Conservation (phyloP, 768 basidiomycete species). For the Kwoniella mangroviensis region DNA sequence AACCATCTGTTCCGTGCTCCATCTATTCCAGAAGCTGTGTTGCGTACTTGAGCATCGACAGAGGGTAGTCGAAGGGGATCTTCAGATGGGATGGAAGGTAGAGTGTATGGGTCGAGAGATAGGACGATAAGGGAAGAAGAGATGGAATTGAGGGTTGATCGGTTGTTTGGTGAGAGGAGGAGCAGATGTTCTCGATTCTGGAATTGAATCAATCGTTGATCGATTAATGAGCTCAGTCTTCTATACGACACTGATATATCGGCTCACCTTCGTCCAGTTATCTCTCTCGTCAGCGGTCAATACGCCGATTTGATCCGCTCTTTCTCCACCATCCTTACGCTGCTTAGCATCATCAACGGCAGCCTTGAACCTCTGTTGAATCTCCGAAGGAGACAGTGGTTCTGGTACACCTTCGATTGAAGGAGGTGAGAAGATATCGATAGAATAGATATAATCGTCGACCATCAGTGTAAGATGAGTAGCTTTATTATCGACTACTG, state of each 20-base stretch:
- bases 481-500: conserved; percentile 62
- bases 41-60: conserved; percentile 75
- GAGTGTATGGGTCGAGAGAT: conserved; percentile 76
- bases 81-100: conserved; percentile 52
- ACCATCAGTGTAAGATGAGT: conserved; percentile 71
- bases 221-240: no score
- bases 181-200: conserved; percentile 77
- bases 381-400: conserved; percentile 58
- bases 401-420: conserved; percentile 55
- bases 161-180: conserved; percentile 70
- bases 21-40: conserved; percentile 68
- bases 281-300: conserved; percentile 82
- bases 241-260: no score
- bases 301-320: conserved; percentile 68
- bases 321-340: conserved; percentile 63
- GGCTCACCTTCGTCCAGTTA: conserved; percentile 73
- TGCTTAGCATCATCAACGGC: conserved; percentile 69
- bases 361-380: conserved; percentile 62
- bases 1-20: conserved; percentile 81
- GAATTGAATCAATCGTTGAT: not conserved
- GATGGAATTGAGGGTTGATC: conserved; percentile 66
- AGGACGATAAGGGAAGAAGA: conserved; percentile 77
- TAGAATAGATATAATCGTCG: conserved; percentile 77
- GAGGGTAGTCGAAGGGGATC: conserved; percentile 55
- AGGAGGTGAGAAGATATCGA: conserved; percentile 65